A percentile compares a stretch with the other conserved stretches of the same genome.
These are phyloP conservation scores for Populus hybrid DNA, from an alignment of 441 rosid species.

Conservation along the genomic window DNA sequence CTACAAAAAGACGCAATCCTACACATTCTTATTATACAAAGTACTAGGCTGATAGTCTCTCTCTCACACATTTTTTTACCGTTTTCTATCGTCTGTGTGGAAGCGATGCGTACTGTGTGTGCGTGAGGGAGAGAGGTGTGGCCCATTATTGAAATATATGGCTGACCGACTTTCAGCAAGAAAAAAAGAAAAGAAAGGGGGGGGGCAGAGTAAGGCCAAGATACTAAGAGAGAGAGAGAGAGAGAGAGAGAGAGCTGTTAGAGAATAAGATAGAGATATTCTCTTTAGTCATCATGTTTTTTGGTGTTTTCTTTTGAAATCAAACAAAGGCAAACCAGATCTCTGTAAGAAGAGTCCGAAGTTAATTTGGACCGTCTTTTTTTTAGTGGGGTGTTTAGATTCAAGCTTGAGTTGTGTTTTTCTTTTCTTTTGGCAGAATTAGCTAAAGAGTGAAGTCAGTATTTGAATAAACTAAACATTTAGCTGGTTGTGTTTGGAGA, in stretches of 20 bases:
- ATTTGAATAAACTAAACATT: slow-evolving; percentile 36
- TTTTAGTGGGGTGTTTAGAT: slow-evolving; percentile 31
- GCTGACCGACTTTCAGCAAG: slow-evolving; percentile 30
- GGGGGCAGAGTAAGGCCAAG: slow-evolving; percentile 3
- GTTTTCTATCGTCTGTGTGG: background rate
- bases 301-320: slow-evolving; percentile 43
- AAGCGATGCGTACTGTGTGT: background rate
- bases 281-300: slow-evolving; percentile 29
- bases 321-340: slow-evolving; percentile 33
- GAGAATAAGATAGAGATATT: slow-evolving; percentile 17
- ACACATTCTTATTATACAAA: slow-evolving; percentile 31
- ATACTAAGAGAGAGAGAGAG: slow-evolving; percentile 21
- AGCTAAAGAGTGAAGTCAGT: slow-evolving; percentile 35
- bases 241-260: background rate
- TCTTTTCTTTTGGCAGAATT: slow-evolving; percentile 73
- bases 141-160: slow-evolving; percentile 31
- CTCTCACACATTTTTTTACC: background rate
- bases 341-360: slow-evolving; percentile 45
- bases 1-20: slow-evolving; percentile 24
- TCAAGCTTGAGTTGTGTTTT: slow-evolving; percentile 37
- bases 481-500: slow-evolving; percentile 15
- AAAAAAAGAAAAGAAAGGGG: background rate
- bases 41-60: slow-evolving; percentile 1
- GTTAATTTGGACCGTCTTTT: slow-evolving; percentile 26
- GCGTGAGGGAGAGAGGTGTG: slow-evolving; percentile 11